Conservation (phyloP, 768 basidiomycete genomes). For the Daedaleopsis sinensis region DNA sequence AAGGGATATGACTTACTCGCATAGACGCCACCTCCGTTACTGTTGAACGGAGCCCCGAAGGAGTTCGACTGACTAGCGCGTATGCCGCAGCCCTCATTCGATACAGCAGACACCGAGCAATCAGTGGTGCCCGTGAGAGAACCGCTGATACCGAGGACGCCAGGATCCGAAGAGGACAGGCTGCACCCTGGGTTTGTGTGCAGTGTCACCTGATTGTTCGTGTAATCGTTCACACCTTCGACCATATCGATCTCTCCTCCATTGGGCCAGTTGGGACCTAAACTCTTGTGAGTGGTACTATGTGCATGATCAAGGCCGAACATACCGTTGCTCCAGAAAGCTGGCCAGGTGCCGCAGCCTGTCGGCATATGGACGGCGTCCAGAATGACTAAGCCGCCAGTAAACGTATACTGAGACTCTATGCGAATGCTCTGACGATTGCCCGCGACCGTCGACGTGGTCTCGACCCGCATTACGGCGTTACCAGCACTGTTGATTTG, state of each 20-base stretch:
- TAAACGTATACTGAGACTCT: slow-evolving; percentile 60
- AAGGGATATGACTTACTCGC: slow-evolving; percentile 61
- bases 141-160: slow-evolving; percentile 59
- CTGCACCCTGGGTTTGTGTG: slow-evolving; percentile 77
- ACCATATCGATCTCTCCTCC: slow-evolving; percentile 83
- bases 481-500: slow-evolving; percentile 71
- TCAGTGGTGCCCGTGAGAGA: slow-evolving; percentile 69
- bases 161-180: slow-evolving; percentile 51
- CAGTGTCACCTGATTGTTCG: slow-evolving; percentile 79
- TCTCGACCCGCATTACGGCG: slow-evolving; percentile 89
- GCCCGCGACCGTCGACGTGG: slow-evolving; percentile 67
- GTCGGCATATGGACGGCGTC: slow-evolving; percentile 90
- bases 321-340: slow-evolving; percentile 43
- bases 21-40: slow-evolving; percentile 85
- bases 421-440: slow-evolving; percentile 82
- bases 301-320: neutral
- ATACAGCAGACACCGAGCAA: slow-evolving; percentile 70
- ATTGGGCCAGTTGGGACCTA: slow-evolving; percentile 63
- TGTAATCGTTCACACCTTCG: slow-evolving; percentile 83
- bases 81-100: slow-evolving; percentile 83
- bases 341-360: slow-evolving; percentile 87
- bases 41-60: slow-evolving; percentile 88
- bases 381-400: slow-evolving; percentile 73
- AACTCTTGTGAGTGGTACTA: neutral
- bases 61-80: slow-evolving; percentile 60